phyloP scores from a whole-genome alignment of 805 yeast genomes.

The Suhomyces sp. region DNA sequence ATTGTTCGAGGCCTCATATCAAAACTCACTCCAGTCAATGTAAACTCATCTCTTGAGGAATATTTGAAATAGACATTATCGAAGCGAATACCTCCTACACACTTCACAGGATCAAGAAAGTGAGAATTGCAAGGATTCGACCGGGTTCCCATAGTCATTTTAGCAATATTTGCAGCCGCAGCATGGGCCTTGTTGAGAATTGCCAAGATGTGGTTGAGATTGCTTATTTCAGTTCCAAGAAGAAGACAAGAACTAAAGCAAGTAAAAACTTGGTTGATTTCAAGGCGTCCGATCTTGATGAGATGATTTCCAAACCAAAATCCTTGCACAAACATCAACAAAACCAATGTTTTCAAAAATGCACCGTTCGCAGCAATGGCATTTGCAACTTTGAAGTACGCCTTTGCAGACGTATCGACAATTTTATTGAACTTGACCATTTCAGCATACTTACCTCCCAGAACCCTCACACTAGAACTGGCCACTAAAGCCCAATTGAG shows the following conservation, averaged over 20 bases:
- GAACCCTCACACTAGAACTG: conserved; percentile 57
- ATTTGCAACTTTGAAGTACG: conserved; percentile 44
- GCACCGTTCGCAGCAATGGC: conserved; percentile 56
- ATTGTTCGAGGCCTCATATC: conserved; percentile 43
- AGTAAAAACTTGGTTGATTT: conserved; percentile 67
- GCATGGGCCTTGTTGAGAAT: conserved; percentile 69
- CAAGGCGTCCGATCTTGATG: conserved; percentile 48
- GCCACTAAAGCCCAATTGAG: conserved; percentile 70
- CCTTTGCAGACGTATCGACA: conserved; percentile 32
- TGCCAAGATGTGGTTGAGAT: conserved; percentile 55
- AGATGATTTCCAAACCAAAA: conserved; percentile 85
- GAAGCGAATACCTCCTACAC: conserved; percentile 52
- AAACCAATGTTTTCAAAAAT: conserved; percentile 50
- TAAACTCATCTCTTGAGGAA: conserved; percentile 50
- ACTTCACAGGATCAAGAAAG: not conserved
- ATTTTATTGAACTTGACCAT: conserved; percentile 37
- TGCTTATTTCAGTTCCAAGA: conserved; percentile 60
- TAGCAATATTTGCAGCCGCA: conserved; percentile 44
- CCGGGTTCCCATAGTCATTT: not conserved
- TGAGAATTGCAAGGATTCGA: not conserved
- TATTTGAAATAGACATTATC: conserved; percentile 60
- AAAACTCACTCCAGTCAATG: conserved; percentile 48
- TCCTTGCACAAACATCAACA: conserved; percentile 83
- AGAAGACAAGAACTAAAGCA: conserved; percentile 79
- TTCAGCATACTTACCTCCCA: conserved; percentile 58